Evolutionary conservation across 2,329 filamentous ascomycete species (phyloP).

Genomic region (Aschersonia sp.): DNA sequence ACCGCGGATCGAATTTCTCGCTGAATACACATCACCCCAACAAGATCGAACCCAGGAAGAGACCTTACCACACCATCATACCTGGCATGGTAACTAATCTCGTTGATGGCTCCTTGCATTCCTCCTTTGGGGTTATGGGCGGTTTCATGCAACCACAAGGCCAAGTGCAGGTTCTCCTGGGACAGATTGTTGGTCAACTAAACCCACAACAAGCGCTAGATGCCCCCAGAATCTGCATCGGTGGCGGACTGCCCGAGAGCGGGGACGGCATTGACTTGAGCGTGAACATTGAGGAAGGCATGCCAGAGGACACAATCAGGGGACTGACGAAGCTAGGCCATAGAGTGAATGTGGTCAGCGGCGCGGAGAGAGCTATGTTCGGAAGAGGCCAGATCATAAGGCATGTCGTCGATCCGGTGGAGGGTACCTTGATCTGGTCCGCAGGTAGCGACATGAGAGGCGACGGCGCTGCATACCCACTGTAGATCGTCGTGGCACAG

Average conservation of each 20-base stretch:
- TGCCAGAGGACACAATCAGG: slow-evolving; percentile 51
- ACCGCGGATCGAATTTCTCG: slow-evolving; percentile 78
- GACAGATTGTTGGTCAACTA: slow-evolving; percentile 69
- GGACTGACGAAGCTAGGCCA: slow-evolving; percentile 61
- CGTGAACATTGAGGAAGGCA: slow-evolving; percentile 74
- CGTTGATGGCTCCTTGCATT: slow-evolving; percentile 59
- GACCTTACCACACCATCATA: slow-evolving; percentile 97
- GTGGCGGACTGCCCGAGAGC: slow-evolving; percentile 51
- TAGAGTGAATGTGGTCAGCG: slow-evolving; percentile 52
- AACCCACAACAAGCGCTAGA: slow-evolving; percentile 83
- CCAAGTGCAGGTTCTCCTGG: slow-evolving; percentile 83
- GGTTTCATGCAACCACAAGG: slow-evolving; percentile 98
- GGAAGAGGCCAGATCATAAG: slow-evolving; percentile 79
- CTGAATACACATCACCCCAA: slow-evolving; percentile 65
- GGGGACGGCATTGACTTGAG: slow-evolving; percentile 43
- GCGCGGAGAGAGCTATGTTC: slow-evolving; percentile 54
- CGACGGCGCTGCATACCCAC: slow-evolving; percentile 57
- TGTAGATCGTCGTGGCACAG: slow-evolving; percentile 7
- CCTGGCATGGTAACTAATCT: slow-evolving; percentile 76
- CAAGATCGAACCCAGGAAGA: slow-evolving; percentile 61
- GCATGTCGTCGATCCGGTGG: slow-evolving; percentile 53
- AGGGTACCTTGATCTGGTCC: slow-evolving; percentile 63
- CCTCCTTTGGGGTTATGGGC: slow-evolving; percentile 91
- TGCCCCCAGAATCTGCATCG: slow-evolving; percentile 80
- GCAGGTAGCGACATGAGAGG: slow-evolving; percentile 79